Conservation (phyloP, 163 green algal species). For the Chloromonas sp. region DNA sequence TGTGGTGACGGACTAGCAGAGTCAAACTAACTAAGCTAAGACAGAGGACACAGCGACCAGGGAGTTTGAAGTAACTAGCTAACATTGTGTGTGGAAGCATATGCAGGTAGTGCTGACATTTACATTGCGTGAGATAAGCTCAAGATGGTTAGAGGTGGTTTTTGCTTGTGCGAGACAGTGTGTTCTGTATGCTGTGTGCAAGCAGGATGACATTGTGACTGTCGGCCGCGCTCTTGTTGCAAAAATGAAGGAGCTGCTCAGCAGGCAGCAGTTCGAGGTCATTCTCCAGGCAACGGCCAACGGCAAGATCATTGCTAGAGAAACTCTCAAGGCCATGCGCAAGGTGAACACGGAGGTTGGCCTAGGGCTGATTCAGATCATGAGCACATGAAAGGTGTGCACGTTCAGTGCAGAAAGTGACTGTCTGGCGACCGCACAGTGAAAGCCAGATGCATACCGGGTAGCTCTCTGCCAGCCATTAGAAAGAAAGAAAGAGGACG, state of each 20-base stretch:
- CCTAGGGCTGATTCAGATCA: background rate
- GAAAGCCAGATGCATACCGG: background rate
- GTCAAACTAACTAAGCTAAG: background rate
- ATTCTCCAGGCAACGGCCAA: conserved; percentile 68
- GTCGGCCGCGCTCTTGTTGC: conserved; percentile 35
- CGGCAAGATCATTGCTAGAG: conserved; percentile 68
- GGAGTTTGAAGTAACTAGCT: background rate
- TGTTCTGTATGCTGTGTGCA: background rate
- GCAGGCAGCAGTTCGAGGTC: conserved; percentile 81
- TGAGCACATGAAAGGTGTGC: background rate
- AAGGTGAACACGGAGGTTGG: conserved; percentile 35
- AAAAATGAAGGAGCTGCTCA: conserved; percentile 68
- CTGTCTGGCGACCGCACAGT: background rate
- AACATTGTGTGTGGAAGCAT: no score
- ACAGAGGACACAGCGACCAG: background rate
- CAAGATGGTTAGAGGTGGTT: background rate
- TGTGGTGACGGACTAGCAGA: background rate
- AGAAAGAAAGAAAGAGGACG: no score
- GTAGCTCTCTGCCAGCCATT: background rate
- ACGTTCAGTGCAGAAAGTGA: background rate
- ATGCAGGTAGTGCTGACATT: no score
- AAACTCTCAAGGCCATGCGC: conserved; percentile 70
- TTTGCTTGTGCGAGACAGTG: conserved; percentile 3
- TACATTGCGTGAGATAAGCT: no score
- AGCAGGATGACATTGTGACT: conserved; percentile 26